Conservation (phyloP, 1,284 basidiomycete genomes). For the Apiotrichum akiyoshidainum region DNA sequence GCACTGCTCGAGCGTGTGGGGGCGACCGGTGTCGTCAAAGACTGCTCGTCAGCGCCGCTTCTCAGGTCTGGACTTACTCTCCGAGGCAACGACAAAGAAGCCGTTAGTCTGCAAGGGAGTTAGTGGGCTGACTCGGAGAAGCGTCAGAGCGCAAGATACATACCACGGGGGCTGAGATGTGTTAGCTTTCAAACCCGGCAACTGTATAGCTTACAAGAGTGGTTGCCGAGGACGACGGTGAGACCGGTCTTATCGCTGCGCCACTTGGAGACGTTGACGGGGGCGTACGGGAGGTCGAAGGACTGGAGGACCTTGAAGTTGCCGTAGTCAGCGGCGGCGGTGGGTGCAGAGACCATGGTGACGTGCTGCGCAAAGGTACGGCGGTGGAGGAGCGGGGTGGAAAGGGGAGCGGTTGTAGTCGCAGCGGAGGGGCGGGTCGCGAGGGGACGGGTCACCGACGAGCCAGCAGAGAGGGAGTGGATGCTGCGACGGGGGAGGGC, state of each 20-base stretch:
- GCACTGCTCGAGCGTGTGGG: conserved; percentile 84
- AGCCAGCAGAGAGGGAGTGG: not conserved
- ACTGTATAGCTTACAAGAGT: conserved; percentile 60
- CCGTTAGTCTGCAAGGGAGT: conserved; percentile 68
- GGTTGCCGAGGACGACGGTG: conserved; percentile 59
- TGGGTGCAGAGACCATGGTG: conserved; percentile 5
- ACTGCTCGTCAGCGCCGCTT: conserved; percentile 54
- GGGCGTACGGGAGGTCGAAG: conserved; percentile 47
- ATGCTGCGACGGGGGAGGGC: not conserved
- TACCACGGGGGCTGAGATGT: conserved; percentile 34
- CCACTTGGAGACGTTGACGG: conserved; percentile 49
- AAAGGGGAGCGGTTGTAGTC: not conserved
- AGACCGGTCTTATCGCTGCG: conserved; percentile 50
- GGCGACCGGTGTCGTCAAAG: conserved; percentile 87
- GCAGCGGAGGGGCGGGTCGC: not conserved
- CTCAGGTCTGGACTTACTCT: conserved; percentile 61
- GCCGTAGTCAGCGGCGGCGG: conserved; percentile 32
- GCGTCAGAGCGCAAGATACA: not conserved
- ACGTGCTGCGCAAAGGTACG: conserved; percentile 5
- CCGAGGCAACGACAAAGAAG: conserved; percentile 87
- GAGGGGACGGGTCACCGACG: not conserved
- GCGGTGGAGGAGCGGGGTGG: not conserved
- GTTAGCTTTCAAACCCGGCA: too few relatives aligned
- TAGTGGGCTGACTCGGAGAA: not conserved
- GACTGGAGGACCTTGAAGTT: conserved; percentile 46